Conservation (phyloP, 176 grass and related monocot genomes). For the Tillandsia leiboldiana region DNA sequence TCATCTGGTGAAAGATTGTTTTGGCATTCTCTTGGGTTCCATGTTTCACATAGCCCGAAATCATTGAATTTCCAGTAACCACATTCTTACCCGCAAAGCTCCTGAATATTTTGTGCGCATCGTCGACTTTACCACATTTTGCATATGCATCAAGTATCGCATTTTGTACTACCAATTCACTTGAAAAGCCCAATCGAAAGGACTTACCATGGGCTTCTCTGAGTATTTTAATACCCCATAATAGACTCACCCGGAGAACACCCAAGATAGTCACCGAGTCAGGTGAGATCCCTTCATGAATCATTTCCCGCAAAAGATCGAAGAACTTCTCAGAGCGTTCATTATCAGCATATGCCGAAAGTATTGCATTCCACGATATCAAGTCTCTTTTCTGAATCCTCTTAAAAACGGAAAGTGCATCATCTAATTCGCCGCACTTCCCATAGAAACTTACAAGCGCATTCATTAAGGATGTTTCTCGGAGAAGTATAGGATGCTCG, state of each 20-base stretch:
- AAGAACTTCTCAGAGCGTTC: conserved; percentile 27
- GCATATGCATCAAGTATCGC: conserved; percentile 60
- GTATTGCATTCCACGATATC: conserved; percentile 68
- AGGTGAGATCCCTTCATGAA: conserved; percentile 23
- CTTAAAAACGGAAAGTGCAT: conserved; percentile 35
- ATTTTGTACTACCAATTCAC: conserved; percentile 40
- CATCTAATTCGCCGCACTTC: conserved; percentile 38
- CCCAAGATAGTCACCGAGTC: conserved; percentile 46
- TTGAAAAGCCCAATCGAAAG: conserved; percentile 33
- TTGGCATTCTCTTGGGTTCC: conserved; percentile 36
- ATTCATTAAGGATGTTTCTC: conserved; percentile 52
- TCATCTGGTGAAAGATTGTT: conserved; percentile 41
- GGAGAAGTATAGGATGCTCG: conserved; percentile 16
- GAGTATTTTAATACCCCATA: conserved; percentile 38
- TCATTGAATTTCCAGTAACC: conserved; percentile 56
- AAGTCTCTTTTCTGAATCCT: conserved; percentile 35
- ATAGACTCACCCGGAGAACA: conserved; percentile 31
- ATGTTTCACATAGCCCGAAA: conserved; percentile 48
- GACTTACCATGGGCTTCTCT: conserved; percentile 51
- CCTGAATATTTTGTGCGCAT: conserved; percentile 37
- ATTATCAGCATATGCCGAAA: conserved; percentile 38
- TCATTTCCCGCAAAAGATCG: conserved; percentile 42
- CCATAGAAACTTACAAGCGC: conserved; percentile 59
- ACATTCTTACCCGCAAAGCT: conserved; percentile 26
- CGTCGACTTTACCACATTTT: conserved; percentile 41